These are phyloP conservation scores for Prosopis cineraria DNA, from an alignment of 306 rosid species.

Conservation along the genomic window DNA sequence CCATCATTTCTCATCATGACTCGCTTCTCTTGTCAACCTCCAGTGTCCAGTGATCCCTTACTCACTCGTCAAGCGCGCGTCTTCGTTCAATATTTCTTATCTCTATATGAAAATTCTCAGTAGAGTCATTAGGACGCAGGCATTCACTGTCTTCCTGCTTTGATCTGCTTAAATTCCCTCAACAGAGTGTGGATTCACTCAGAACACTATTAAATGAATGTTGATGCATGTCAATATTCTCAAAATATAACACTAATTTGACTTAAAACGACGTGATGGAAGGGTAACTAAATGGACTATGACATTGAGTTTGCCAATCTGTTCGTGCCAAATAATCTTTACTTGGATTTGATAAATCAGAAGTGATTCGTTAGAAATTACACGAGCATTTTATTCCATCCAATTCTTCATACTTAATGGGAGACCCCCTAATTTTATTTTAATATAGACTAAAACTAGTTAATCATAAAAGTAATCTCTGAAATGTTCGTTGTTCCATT, in stretches of 20 bases:
- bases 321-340: constrained; percentile 25
- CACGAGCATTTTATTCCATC: neutral
- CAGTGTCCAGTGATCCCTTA: neutral
- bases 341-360: neutral
- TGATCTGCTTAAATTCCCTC: neutral
- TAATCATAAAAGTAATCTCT: neutral
- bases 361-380: neutral
- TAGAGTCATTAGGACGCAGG: neutral
- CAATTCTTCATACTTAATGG: neutral
- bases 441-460: neutral
- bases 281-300: constrained; percentile 20
- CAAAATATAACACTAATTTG: constrained; percentile 1
- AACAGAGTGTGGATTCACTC: neutral
- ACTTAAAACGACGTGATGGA: constrained; percentile 7
- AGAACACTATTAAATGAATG: constrained; percentile 5
- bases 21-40: neutral
- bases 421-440: neutral
- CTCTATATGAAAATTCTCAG: neutral
- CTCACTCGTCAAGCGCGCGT: neutral
- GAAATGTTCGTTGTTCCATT: neutral
- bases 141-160: neutral
- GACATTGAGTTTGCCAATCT: constrained; percentile 7
- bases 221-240: neutral
- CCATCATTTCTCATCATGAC: constrained; percentile 26
- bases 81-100: neutral